phyloP scores from a whole-genome alignment of 192 early-diverging fungal species.

The Coemansia sp. region DNA sequence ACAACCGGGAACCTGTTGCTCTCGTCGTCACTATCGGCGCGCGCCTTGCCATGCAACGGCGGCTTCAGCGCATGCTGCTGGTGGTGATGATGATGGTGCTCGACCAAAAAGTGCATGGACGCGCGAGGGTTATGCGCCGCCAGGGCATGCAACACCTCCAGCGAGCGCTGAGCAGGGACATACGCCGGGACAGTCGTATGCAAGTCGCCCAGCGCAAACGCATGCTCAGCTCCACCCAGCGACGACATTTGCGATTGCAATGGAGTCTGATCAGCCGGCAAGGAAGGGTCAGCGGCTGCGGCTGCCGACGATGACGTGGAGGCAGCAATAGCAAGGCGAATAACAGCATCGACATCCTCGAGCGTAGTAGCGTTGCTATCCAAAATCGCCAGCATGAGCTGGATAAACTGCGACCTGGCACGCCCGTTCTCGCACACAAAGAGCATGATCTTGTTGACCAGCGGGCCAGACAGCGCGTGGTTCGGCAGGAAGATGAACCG shows the following conservation, averaged over 20 bases:
- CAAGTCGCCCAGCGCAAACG: constrained; percentile 53
- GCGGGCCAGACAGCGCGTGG: constrained; percentile 70
- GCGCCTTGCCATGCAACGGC: constrained; percentile 47
- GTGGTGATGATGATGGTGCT: constrained; percentile 21
- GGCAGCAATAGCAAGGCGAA: constrained; percentile 28
- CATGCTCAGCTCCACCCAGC: constrained; percentile 25
- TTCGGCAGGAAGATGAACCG: constrained; percentile 89
- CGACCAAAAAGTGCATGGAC: constrained; percentile 70
- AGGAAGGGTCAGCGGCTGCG: constrained; percentile 14
- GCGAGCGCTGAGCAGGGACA: constrained; percentile 85
- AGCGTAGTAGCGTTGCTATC: constrained; percentile 64
- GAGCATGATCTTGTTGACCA: constrained; percentile 43
- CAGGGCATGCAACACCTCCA: constrained; percentile 82
- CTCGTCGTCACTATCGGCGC: constrained; percentile 74
- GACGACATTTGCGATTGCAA: constrained; percentile 22
- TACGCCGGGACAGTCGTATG: constrained; percentile 75
- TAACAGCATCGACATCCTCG: constrained; percentile 36
- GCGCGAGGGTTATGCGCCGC: constrained; percentile 74
- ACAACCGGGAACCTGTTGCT: constrained; percentile 57
- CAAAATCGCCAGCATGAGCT: constrained; percentile 83
- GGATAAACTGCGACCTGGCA: constrained; percentile 81
- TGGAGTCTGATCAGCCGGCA: constrained; percentile 17
- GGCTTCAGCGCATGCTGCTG: constrained; percentile 9
- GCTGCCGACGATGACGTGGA: not conserved
- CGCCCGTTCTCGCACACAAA: constrained; percentile 86